Conservation (phyloP, 2,329 filamentous ascomycete species). For the Thielaviopsis euricoi region DNA sequence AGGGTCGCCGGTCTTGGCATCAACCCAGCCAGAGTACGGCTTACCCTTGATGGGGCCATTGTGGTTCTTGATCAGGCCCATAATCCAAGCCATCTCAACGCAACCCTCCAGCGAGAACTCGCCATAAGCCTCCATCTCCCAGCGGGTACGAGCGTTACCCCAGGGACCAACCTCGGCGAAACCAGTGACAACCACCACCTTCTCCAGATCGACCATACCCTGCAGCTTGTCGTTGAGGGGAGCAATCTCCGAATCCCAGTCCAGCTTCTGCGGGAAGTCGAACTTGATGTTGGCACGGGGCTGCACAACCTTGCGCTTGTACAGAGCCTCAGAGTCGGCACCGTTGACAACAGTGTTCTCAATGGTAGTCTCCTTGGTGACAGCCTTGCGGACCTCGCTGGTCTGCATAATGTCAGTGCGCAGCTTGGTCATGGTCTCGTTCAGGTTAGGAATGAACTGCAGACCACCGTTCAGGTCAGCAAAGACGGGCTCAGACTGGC, state of each 20-base stretch:
- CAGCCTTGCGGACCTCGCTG: constrained; percentile 80
- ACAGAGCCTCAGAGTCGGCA: constrained; percentile 76
- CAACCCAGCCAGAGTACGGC: constrained; percentile 92
- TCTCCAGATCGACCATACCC: constrained; percentile 97
- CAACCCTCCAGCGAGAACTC: constrained; percentile 96
- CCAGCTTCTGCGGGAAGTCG: constrained; percentile 76
- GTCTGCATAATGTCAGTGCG: constrained; percentile 92
- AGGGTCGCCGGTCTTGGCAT: constrained; percentile 82
- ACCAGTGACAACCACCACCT: constrained; percentile 92
- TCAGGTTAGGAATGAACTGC: constrained; percentile 92
- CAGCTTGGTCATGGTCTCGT: constrained; percentile 82
- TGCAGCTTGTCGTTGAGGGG: constrained; percentile 78
- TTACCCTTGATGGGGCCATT: constrained; percentile 93
- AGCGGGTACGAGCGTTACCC: constrained; percentile 95
- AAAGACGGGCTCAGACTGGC: constrained; percentile 88
- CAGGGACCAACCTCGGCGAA: constrained; percentile 93
- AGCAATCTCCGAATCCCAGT: constrained; percentile 83
- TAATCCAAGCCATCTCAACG: constrained; percentile 99
- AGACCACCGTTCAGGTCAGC: constrained; percentile 95
- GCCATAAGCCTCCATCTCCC: constrained; percentile 98
- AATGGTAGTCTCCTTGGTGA: constrained; percentile 87
- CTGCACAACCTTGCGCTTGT: constrained; percentile 86
- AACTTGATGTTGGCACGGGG: constrained; percentile 97
- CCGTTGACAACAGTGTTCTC: constrained; percentile 98
- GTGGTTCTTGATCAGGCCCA: constrained; percentile 98